phyloP scores from a whole-genome alignment of 139 green algal species.

The Asterochloris erici region DNA sequence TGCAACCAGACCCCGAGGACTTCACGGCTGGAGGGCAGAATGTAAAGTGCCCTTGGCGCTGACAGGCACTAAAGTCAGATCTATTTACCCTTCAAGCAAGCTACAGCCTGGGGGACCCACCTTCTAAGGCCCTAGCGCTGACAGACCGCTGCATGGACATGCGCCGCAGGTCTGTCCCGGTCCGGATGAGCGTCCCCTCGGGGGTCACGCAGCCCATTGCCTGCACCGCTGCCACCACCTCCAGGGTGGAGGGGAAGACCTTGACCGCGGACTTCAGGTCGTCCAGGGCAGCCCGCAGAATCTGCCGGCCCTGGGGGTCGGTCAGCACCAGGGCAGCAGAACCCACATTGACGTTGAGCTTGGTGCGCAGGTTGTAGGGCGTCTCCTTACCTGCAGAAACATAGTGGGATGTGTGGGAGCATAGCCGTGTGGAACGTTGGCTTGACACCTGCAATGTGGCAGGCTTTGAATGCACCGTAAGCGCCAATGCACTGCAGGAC shows the following conservation, averaged over 20 bases:
- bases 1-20: no score
- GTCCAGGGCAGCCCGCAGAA: conserved; percentile 44
- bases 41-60: no score
- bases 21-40: no score
- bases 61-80: no score
- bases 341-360: conserved; percentile 38
- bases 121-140: conserved; percentile 8
- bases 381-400: conserved; percentile 35
- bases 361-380: conserved; percentile 48
- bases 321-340: conserved; percentile 40
- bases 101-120: background rate
- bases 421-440: no score
- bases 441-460: no score
- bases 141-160: background rate
- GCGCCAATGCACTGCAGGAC: no score
- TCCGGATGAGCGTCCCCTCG: conserved; percentile 64
- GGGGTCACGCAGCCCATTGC: conserved; percentile 53
- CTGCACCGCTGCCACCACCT: conserved; percentile 13
- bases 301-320: conserved; percentile 1
- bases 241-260: conserved; percentile 19
- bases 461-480: no score
- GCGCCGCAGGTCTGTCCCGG: conserved; percentile 24
- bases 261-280: conserved; percentile 20
- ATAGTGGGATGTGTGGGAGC: no score
- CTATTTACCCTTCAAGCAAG: no score